Evolutionary conservation across 768 basidiomycete species (phyloP).

Genomic region (Podaxis mareebaensis): DNA sequence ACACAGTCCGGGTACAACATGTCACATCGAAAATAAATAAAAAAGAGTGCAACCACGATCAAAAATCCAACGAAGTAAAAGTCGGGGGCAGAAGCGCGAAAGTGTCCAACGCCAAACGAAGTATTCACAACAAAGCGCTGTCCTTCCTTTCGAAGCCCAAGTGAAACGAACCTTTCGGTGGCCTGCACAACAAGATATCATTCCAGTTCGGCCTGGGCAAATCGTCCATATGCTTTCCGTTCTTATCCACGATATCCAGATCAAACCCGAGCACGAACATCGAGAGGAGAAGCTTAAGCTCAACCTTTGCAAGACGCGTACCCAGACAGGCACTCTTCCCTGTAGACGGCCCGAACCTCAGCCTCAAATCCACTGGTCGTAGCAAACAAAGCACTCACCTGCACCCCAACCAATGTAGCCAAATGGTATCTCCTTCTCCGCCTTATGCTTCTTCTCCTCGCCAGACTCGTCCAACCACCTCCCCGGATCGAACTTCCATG

Average conservation of each 20-base stretch:
- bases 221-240: constrained; percentile 42
- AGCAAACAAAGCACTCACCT: constrained; percentile 47
- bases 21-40: neutral
- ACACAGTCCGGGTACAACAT: neutral
- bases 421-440: constrained; percentile 40
- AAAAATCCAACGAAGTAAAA: neutral
- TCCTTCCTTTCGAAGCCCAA: constrained; percentile 47
- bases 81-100: neutral
- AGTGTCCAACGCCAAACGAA: neutral
- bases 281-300: constrained; percentile 70
- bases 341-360: constrained; percentile 29
- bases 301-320: constrained; percentile 71
- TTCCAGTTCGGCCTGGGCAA: constrained; percentile 77
- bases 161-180: constrained; percentile 53
- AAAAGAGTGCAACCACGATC: neutral
- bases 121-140: constrained; percentile 32
- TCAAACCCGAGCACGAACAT: constrained; percentile 68
- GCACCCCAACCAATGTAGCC: constrained; percentile 79
- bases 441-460: constrained; percentile 28
- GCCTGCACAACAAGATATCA: constrained; percentile 69
- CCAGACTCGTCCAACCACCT: constrained; percentile 25
- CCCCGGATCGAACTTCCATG: constrained; percentile 75
- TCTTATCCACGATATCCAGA: constrained; percentile 55
- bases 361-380: constrained; percentile 7
- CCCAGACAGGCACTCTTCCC: constrained; percentile 74